Percentiles rank a stretch among this genome's conserved stretches.
These are phyloP conservation scores for Exophiala spinifera DNA, from an alignment of 2,329 filamentous ascomycete species.

Conservation along the genomic window DNA sequence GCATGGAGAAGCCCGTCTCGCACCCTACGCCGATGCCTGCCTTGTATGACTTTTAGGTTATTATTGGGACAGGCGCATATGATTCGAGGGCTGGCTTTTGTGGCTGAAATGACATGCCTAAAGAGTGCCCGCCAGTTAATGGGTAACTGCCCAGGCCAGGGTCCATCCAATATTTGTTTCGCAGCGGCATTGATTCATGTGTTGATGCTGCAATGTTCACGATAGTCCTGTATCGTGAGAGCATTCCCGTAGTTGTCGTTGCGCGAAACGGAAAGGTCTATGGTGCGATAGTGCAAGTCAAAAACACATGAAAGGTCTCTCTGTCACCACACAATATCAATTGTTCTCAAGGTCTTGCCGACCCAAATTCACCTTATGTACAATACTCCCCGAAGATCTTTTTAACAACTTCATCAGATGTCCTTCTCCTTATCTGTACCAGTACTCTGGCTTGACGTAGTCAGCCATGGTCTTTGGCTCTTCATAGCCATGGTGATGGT, in stretches of 20 bases:
- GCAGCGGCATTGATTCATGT: too few relatives aligned
- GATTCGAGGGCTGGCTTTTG: background rate
- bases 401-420: background rate
- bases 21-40: background rate
- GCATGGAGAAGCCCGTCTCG: conserved; percentile 6
- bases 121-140: too few relatives aligned
- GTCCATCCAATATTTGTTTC: too few relatives aligned
- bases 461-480: conserved; percentile 97
- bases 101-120: too few relatives aligned
- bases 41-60: background rate
- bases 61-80: background rate
- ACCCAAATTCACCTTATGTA: conserved; percentile 17
- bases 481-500: conserved; percentile 58
- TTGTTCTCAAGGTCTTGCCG: conserved; percentile 6
- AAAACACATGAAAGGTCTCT: background rate
- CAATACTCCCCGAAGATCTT: conserved; percentile 6
- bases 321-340: background rate
- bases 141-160: too few relatives aligned
- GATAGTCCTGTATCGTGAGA: too few relatives aligned
- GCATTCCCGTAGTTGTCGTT: too few relatives aligned
- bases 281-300: background rate
- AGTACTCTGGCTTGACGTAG: conserved; percentile 92
- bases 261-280: background rate
- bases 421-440: conserved; percentile 54
- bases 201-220: too few relatives aligned